Base-by-base conservation (phyloP, 306 rosid genomes). In the Mimosa pudica region DNA sequence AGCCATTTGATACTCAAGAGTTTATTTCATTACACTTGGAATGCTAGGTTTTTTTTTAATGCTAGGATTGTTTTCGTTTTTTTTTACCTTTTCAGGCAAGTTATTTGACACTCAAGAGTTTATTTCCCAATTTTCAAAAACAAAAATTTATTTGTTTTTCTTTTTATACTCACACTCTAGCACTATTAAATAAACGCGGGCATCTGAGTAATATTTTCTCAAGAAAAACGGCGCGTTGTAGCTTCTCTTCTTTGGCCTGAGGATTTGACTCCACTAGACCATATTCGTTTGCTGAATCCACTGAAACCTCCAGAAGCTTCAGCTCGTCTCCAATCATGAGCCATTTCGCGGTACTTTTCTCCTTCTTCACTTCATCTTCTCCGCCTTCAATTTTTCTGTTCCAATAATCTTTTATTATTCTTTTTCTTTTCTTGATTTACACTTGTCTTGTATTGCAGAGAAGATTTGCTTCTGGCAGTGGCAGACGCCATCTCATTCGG, bases 261-360 rank as follows among this genome's bases (percentile, higher is more conserved):
- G 74, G 68, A 42, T 78, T 78, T 55, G 75, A 57, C 8, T 18
- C 51, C 30, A 7, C 30, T 1, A 55, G 61, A 58, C 14, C 7
- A 38, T 7, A 55, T 10, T 60, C 33, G 20, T 10, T 44, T 42
- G 55, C 69, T 73, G 38, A 3, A 2, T 49, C 2, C 46, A 10
- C 16, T 67, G 61, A 60, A 67, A 74, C 6, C 45, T 63, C 41
- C 17, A 13, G 74, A 58, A 80, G 16, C 2, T 52, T 63, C 7
- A 9, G n/a, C 1, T 3, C 48, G 57, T 18, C 6, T 49, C 35
- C 4, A 13, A 1, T 61, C 67, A 90, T 90, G 92, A 83, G 70
- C 72, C 44, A 32, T n/a, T 83, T 83, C 32, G 73, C 86, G 88
- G 94, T 87, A 84, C n/a, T 17, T 2, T 1, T 36, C 4, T 61